Base-by-base conservation (phyloP, 2,329 filamentous ascomycete genomes). In the Diaporthe destruens region DNA sequence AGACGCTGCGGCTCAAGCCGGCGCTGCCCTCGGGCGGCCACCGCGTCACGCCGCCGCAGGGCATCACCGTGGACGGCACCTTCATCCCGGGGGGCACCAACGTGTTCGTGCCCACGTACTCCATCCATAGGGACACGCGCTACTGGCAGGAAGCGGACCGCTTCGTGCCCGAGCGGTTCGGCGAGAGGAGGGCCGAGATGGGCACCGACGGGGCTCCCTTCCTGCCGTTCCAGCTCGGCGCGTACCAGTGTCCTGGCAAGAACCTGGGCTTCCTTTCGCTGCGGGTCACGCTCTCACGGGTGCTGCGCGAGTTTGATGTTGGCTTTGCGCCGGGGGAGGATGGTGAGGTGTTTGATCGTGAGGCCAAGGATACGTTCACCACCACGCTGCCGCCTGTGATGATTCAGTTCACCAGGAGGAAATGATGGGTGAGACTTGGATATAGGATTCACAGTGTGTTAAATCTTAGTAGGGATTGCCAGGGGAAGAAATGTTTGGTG, bases 161-260 rank as follows among this genome's bases (percentile, higher is more conserved):
- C 5, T 79, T 78, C 53, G 74, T 79, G 23, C 78, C 78, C 4
- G 78, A 79, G 74, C 55, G 77, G 56, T 79, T 63, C 29, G 56
- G 56, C 55, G 69, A 71, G 56, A 44, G 47, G 56, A 74, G 72
- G 6, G 72, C 56, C 2, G 76, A 77, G 69, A 70, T 79, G 74
- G 72, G 72, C 8, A 78, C 76, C 2, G 74, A 77, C 16, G 72
- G 25, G 14, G 70, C 74, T 4, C 75, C 76, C 0, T 78, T 74
- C 53, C 61, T 78, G 16, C 77, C 77, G 1, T 79, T 78, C 49
- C 69, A 61, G n/a, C 44, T 67, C 0, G 77, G 77, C 74, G 47
- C 72, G 1, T 77, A 75, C 32, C 36, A 55, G 12, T 79, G 77
- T 36, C 71, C 75, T 6, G 77, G 78, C 4, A 78, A 78, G 63